Percentiles rank a stretch among this genome's conserved stretches.
These are phyloP conservation scores for Sarocladium strictum DNA, from an alignment of 2,329 filamentous ascomycete species.

Conservation along the genomic window DNA sequence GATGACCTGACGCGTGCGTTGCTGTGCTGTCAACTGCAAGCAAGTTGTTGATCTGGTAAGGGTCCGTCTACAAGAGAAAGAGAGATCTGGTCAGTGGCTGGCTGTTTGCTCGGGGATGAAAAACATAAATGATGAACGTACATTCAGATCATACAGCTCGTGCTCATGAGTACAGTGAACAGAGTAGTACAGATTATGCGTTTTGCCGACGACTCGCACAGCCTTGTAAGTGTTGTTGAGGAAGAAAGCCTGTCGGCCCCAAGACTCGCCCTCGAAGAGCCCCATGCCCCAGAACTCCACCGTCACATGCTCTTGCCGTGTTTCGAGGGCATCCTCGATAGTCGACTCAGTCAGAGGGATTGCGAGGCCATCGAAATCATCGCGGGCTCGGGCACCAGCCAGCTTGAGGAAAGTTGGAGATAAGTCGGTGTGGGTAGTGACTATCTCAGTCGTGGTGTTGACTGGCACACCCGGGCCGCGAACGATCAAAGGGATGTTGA, in stretches of 20 bases:
- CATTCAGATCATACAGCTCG: constrained; percentile 46
- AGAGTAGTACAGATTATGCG: constrained; percentile 49
- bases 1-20: neutral
- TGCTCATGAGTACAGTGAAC: constrained; percentile 47
- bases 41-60: constrained; percentile 32
- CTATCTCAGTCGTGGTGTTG: constrained; percentile 25
- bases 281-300: constrained; percentile 45
- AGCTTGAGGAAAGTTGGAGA: constrained; percentile 45
- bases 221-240: constrained; percentile 49
- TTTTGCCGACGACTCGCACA: constrained; percentile 36
- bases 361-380: constrained; percentile 44
- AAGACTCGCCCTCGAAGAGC: neutral
- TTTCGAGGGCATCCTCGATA: constrained; percentile 7
- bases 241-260: constrained; percentile 6
- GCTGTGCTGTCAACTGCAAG: constrained; percentile 3
- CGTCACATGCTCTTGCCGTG: constrained; percentile 38
- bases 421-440: constrained; percentile 47
- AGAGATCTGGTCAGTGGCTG: neutral
- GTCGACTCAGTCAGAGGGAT: constrained; percentile 34
- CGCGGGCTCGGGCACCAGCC: constrained; percentile 20
- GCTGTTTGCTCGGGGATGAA: neutral
- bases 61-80: constrained; percentile 28
- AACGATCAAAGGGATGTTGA: constrained; percentile 45
- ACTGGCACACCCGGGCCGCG: constrained; percentile 40
- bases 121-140: constrained; percentile 46